These are phyloP conservation scores for Mucuna pruriens DNA, from an alignment of 306 rosid species.

Conservation along the genomic window DNA sequence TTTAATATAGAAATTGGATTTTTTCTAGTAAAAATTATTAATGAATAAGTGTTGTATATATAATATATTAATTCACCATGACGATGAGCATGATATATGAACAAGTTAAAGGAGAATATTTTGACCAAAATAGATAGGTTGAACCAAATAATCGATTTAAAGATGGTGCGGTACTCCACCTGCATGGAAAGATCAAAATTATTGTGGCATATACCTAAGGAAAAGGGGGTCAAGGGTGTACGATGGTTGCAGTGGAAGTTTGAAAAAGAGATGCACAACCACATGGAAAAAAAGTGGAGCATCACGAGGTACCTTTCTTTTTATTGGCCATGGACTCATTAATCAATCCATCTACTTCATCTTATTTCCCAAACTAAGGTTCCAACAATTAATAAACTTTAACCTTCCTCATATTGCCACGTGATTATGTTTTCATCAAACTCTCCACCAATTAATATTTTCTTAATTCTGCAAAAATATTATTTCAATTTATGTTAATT, in stretches of 20 bases:
- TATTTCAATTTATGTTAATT: background rate
- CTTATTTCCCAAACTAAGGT: constrained; percentile 35
- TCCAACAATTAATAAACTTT: constrained; percentile 50
- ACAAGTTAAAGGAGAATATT: background rate
- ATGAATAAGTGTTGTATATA: background rate
- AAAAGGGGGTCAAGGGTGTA: constrained; percentile 20
- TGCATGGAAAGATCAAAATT: background rate
- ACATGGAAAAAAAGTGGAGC: constrained; percentile 68
- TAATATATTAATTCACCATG: background rate
- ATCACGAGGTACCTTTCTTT: constrained; percentile 58
- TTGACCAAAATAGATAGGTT: background rate
- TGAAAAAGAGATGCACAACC: constrained; percentile 47
- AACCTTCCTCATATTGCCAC: constrained; percentile 30
- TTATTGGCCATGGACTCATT: constrained; percentile 34
- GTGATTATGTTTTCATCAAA: constrained; percentile 33
- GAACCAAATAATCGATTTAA: background rate
- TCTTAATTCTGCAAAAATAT: background rate
- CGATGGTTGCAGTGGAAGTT: constrained; percentile 32
- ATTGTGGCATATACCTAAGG: constrained; percentile 8
- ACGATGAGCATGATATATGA: background rate
- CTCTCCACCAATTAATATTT: constrained; percentile 35
- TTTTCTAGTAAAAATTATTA: no score
- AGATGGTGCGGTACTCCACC: background rate
- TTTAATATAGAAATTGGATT: no score
- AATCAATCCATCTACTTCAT: constrained; percentile 50